Conservation (phyloP, 176 grass and related monocot species). For the Carex parvula region DNA sequence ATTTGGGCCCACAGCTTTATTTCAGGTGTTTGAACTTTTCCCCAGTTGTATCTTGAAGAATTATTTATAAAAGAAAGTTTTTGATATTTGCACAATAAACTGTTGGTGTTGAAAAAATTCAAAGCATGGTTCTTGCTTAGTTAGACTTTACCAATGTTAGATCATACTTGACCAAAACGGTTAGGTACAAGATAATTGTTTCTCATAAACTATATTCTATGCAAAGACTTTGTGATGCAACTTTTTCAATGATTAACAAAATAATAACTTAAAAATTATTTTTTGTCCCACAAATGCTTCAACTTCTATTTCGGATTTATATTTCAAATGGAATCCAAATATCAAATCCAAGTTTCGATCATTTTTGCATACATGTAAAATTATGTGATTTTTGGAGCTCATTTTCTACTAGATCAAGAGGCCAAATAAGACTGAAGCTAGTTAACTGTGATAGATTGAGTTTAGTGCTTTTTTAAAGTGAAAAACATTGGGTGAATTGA, state of each 20-base stretch:
- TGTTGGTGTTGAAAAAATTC: neutral
- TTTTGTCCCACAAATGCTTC: neutral
- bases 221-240: too few relatives aligned
- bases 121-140: neutral
- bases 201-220: too few relatives aligned
- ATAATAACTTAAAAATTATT: neutral
- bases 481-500: neutral
- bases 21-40: slow-evolving; percentile 55
- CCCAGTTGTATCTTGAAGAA: neutral
- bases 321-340: neutral
- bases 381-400: neutral
- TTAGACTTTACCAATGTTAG: neutral
- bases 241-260: neutral
- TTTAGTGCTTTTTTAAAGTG: neutral
- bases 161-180: too few relatives aligned
- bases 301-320: neutral
- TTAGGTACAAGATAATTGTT: too few relatives aligned
- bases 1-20: slow-evolving; percentile 94
- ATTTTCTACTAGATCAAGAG: neutral
- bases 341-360: neutral
- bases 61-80: neutral
- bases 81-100: neutral
- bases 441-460: neutral
- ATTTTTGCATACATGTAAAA: neutral
- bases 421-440: neutral